phyloP scores from a whole-genome alignment of 139 green algal species.

The Auxenochlorella pyrenoidosa region DNA sequence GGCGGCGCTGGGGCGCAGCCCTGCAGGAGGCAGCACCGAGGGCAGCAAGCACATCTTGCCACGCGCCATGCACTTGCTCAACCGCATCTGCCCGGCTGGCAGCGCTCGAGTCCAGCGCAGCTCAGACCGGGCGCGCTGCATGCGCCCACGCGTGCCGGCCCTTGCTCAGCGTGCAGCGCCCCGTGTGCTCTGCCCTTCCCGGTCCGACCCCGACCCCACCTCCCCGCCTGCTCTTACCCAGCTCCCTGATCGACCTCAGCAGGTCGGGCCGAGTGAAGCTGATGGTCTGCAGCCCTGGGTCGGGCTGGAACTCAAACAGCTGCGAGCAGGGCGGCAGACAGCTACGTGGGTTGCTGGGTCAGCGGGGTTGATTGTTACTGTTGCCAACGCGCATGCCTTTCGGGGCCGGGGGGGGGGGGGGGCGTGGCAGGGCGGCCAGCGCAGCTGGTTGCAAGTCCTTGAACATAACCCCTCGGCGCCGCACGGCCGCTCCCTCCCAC shows the following conservation, averaged over 20 bases:
- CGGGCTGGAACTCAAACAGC: conserved; percentile 55
- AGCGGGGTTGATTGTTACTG: too few relatives aligned
- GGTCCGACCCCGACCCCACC: too few relatives aligned
- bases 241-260: background rate
- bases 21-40: background rate
- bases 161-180: too few relatives aligned
- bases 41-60: too few relatives aligned
- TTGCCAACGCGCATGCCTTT: too few relatives aligned
- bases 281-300: conserved; percentile 54
- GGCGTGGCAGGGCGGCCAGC: too few relatives aligned
- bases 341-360: background rate
- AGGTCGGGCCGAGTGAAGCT: conserved; percentile 43
- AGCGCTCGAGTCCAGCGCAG: too few relatives aligned
- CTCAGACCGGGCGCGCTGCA: too few relatives aligned
- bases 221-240: background rate
- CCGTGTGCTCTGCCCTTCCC: too few relatives aligned
- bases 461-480: too few relatives aligned
- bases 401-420: too few relatives aligned
- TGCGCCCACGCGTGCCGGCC: too few relatives aligned
- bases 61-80: background rate
- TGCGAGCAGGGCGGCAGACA: background rate
- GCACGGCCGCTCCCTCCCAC: background rate
- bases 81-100: background rate
- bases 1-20: conserved; percentile 27
- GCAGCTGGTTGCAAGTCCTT: background rate